Conservation (phyloP, 768 basidiomycete genomes). For the Auriscalpium orientale region DNA sequence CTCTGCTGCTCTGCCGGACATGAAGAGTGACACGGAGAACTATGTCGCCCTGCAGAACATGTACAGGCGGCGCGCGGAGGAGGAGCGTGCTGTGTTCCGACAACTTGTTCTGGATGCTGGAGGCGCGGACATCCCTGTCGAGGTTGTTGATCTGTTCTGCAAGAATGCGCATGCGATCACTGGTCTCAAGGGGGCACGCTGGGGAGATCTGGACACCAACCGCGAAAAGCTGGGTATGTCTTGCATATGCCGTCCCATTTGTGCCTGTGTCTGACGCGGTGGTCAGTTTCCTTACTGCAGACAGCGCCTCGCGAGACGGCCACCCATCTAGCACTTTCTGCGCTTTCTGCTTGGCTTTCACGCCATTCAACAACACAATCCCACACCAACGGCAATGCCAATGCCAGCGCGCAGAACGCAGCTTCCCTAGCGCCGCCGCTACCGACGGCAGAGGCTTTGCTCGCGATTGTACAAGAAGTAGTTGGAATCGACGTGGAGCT, state of each 20-base stretch:
- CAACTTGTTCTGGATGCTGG: conserved; percentile 43
- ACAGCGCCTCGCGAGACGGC: conserved; percentile 47
- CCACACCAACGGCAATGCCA: conserved; percentile 14
- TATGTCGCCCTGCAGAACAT: conserved; percentile 83
- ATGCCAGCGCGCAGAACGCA: conserved; percentile 7
- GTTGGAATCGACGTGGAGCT: conserved; percentile 43
- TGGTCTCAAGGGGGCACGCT: conserved; percentile 54
- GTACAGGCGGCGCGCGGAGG: conserved; percentile 71
- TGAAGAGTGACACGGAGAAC: conserved; percentile 81
- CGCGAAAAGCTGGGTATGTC: conserved; percentile 40
- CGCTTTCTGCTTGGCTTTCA: conserved; percentile 32
- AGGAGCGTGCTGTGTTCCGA: conserved; percentile 47
- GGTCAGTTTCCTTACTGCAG: conserved; percentile 33
- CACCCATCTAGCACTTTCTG: conserved; percentile 70
- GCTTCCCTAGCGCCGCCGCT: conserved; percentile 19
- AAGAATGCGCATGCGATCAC: conserved; percentile 74
- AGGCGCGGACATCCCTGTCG: conserved; percentile 38
- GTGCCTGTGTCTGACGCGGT: conserved; percentile 3
- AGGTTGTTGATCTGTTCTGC: conserved; percentile 61
- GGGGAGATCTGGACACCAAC: conserved; percentile 50
- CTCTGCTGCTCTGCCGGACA: conserved; percentile 86
- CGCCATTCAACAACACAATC: conserved; percentile 15
- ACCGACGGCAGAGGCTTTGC: conserved; percentile 46
- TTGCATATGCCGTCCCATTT: neutral
- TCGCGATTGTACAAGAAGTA: conserved; percentile 39